A percentile compares a stretch with the other conserved stretches of the same genome.
Conservation (phyloP, 106 monocot genomes). For the Dioscorea alata region DNA sequence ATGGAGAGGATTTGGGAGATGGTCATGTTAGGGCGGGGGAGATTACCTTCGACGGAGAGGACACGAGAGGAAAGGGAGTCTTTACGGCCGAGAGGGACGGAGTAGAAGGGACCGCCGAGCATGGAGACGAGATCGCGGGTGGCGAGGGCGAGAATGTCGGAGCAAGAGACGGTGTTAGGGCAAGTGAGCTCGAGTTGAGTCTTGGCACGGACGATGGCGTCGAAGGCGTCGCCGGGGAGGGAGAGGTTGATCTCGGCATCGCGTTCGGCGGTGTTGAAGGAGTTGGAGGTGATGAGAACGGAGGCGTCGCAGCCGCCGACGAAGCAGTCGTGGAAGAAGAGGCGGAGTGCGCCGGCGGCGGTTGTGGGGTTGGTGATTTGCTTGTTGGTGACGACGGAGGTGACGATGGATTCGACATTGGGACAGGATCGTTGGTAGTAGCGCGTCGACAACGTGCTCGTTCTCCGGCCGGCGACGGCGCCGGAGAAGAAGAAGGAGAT, state of each 20-base stretch:
- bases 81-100: conserved; percentile 54
- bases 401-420: conserved; percentile 22
- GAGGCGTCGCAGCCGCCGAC: conserved; percentile 68
- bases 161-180: conserved; percentile 65
- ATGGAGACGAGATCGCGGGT: conserved; percentile 54
- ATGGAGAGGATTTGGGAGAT: conserved; percentile 23
- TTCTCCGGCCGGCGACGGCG: neutral
- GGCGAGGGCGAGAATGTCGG: conserved; percentile 61
- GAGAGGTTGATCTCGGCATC: conserved; percentile 59
- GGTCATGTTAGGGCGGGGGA: conserved; percentile 50
- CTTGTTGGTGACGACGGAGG: conserved; percentile 19
- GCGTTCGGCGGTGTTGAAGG: conserved; percentile 33
- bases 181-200: conserved; percentile 50
- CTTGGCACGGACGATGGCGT: conserved; percentile 59
- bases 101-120: conserved; percentile 63
- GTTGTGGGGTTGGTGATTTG: conserved; percentile 48
- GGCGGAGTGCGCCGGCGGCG: conserved; percentile 44
- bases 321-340: conserved; percentile 92
- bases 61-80: conserved; percentile 43
- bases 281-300: conserved; percentile 42
- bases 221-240: conserved; percentile 67
- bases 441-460: conserved; percentile 2
- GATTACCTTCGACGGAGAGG: conserved; percentile 12
- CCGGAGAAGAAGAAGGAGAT: neutral
- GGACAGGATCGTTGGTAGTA: conserved; percentile 47